phyloP scores from a whole-genome alignment of 305 asterid species.

The Fraxinus ornus region DNA sequence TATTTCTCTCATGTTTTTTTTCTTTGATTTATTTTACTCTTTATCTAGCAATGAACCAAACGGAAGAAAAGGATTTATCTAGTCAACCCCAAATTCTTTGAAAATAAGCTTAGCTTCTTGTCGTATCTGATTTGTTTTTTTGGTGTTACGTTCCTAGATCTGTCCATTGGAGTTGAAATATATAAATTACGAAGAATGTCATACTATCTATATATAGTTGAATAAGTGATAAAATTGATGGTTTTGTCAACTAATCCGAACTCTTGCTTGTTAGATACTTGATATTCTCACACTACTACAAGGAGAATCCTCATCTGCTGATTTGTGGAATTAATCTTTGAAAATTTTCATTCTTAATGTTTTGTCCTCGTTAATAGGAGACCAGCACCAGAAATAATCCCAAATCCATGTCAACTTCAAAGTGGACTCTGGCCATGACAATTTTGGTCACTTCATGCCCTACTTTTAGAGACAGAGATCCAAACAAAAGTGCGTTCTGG shows the following conservation, averaged over 20 bases:
- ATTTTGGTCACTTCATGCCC: conserved; percentile 11
- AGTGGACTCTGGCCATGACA: conserved; percentile 25
- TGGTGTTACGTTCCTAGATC: neutral
- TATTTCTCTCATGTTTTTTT: neutral
- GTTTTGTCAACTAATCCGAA: neutral
- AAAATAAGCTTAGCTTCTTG: neutral
- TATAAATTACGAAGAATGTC: neutral
- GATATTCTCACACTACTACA: neutral
- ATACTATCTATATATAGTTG: neutral
- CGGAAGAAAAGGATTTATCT: neutral
- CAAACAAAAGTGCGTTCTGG: conserved; percentile 10
- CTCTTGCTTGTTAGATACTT: neutral
- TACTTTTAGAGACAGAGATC: neutral
- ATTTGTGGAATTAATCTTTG: neutral
- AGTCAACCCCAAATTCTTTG: neutral
- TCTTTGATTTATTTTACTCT: conserved; percentile 4
- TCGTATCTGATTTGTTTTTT: neutral
- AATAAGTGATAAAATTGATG: neutral
- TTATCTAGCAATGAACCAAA: neutral
- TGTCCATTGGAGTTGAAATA: neutral
- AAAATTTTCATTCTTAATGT: neutral
- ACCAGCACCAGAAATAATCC: conserved; percentile 45
- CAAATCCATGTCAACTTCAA: conserved; percentile 12
- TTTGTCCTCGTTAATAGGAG: conserved; percentile 39
- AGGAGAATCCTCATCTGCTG: neutral